Percentiles rank a stretch among this genome's conserved stretches.
phyloP scores from a whole-genome alignment of 2,329 filamentous ascomycete species.

The Neodidymelliopsis sp. region DNA sequence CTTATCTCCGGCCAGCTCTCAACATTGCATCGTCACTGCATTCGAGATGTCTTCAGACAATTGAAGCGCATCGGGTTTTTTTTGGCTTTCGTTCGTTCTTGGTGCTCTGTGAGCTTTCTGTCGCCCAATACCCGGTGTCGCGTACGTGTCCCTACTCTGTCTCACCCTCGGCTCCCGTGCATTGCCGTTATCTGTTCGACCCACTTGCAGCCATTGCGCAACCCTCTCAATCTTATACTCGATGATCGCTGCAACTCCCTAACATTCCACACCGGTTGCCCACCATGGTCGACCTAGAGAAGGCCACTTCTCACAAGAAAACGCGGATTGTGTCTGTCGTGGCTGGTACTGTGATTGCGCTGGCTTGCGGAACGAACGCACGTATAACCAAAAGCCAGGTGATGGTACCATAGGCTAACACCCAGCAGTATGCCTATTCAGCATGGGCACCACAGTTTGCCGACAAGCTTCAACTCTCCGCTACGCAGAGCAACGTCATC shows the following conservation, averaged over 20 bases:
- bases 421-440: conserved; percentile 87
- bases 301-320: conserved; percentile 59
- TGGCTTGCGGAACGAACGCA: conserved; percentile 94
- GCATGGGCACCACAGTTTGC: conserved; percentile 98
- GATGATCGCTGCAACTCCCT: conserved; percentile 21
- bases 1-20: conserved; percentile 30
- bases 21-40: not conserved
- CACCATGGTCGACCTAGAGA: conserved; percentile 34
- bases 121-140: not conserved
- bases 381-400: conserved; percentile 39
- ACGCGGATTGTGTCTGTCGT: conserved; percentile 82
- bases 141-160: not conserved
- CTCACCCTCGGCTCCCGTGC: conserved; percentile 12
- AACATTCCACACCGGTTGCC: conserved; percentile 23
- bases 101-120: not conserved
- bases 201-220: conserved; percentile 21
- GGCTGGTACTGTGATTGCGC: conserved; percentile 81
- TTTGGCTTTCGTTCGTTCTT: not conserved
- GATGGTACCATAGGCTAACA: conserved; percentile 32
- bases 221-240: conserved; percentile 15
- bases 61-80: not conserved
- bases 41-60: not conserved
- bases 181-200: conserved; percentile 19
- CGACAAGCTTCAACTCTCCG: conserved; percentile 81
- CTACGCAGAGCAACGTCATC: conserved; percentile 93